Evolutionary conservation across 2,329 filamentous ascomycete species (phyloP), one percentile per base, ranked within the genome.

Genomic region (Drechmeria coniospora): DNA sequence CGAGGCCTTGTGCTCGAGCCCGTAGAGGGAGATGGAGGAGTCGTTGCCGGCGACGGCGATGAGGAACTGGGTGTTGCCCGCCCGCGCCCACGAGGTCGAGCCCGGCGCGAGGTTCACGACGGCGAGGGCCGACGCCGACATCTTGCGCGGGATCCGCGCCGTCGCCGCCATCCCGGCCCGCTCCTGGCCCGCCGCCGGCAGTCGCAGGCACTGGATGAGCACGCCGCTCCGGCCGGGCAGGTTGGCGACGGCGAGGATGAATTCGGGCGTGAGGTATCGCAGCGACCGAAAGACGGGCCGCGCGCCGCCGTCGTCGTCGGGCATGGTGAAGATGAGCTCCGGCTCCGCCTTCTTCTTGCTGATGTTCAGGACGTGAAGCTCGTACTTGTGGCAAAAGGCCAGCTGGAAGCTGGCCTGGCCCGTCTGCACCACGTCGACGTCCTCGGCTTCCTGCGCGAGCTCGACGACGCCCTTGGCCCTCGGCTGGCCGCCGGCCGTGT

Each of bases 11-110:
- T 82, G 79, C 37, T 92, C 79, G 32, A 92, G 57, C 1, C 81
- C 86, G 50, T 76, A 79, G 16, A 93, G 57, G 5, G 70, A 71
- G 37, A 93, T 75, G 8, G 81, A 83, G 34, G 74, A 73, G 49
- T 92, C 80, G 41, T 79, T 78, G 7, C 77, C 78, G 3, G 80
- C 79, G 10, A 92, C 72, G 6, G 84, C 86, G 38, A 93, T 65
- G 25, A 79, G 68, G 37, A 83, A 79, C 52, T 94, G 83, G 25
- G 75, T 69, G 33, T 79, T 73, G 28, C 68, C 69, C 28, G 71
- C 53, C 1, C 64, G 54, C 1, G 47, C 39, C 12, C 65, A 58
- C 0, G 65, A 54, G 8, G 67, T 56, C 5, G 62, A 50, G 6
- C 68, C 56, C 4, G 60, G 64, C 8, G 68, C 64, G 8, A 94